Conservation (phyloP, 176 grass and related monocot species). For the Musa acuminata region DNA sequence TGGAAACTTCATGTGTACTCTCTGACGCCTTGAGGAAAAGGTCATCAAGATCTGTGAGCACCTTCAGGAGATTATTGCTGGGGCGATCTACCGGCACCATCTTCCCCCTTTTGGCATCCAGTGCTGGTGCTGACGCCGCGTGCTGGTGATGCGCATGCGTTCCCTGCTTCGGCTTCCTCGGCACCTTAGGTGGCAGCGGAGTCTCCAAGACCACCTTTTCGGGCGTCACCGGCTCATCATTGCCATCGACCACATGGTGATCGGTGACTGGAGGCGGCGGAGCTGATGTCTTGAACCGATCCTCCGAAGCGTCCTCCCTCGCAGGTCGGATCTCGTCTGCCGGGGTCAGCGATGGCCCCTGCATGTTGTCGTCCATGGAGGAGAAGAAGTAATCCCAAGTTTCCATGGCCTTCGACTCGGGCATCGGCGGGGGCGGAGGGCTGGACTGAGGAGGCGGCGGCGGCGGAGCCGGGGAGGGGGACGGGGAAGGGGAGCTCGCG, state of each 20-base stretch:
- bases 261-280: slow-evolving; percentile 13
- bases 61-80: slow-evolving; percentile 43
- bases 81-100: slow-evolving; percentile 30
- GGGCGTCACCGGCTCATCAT: slow-evolving; percentile 56
- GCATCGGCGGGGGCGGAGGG: slow-evolving; percentile 22
- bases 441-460: slow-evolving; percentile 14
- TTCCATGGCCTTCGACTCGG: slow-evolving; percentile 31
- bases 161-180: slow-evolving; percentile 51
- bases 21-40: slow-evolving; percentile 73
- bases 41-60: slow-evolving; percentile 70
- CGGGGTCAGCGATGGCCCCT: slow-evolving; percentile 38
- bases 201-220: slow-evolving; percentile 35
- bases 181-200: slow-evolving; percentile 32
- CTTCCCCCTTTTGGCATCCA: slow-evolving; percentile 55
- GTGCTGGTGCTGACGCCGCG: slow-evolving; percentile 46
- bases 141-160: slow-evolving; percentile 76
- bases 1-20: slow-evolving; percentile 76
- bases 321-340: slow-evolving; percentile 45
- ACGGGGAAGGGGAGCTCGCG: not conserved
- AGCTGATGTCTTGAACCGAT: slow-evolving; percentile 31
- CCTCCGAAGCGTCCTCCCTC: slow-evolving; percentile 29
- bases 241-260: slow-evolving; percentile 10
- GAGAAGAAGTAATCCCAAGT: slow-evolving; percentile 96
- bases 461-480: slow-evolving; percentile 26
- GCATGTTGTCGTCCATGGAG: slow-evolving; percentile 70